Evolutionary conservation across 208 protist genomes (phyloP).

Genomic region (Trypanosomatidae sp.): DNA sequence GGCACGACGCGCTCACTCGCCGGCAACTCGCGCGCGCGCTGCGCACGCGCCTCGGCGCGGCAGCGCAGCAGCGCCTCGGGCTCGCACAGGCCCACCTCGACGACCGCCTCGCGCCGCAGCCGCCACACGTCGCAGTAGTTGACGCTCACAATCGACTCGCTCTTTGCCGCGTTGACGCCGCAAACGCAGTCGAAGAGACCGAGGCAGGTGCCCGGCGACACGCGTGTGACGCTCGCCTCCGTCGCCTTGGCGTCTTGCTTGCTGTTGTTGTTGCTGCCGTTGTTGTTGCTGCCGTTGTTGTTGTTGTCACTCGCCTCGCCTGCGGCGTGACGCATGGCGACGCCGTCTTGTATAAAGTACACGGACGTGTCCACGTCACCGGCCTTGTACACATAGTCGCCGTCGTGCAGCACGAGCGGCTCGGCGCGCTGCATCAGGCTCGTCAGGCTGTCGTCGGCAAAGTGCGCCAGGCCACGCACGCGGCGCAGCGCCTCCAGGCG

Average conservation of each 20-base stretch:
- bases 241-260: too few relatives aligned
- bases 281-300: too few relatives aligned
- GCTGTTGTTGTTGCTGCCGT: too few relatives aligned
- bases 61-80: slow-evolving; percentile 71
- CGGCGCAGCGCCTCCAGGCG: slow-evolving; percentile 57
- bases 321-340: slow-evolving; percentile 28
- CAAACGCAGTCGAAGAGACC: slow-evolving; percentile 83
- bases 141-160: slow-evolving; percentile 48
- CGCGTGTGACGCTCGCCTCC: too few relatives aligned
- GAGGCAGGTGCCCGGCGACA: slow-evolving; percentile 59
- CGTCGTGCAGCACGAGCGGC: slow-evolving; percentile 75
- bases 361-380: slow-evolving; percentile 58
- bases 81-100: slow-evolving; percentile 80
- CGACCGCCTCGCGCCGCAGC: slow-evolving; percentile 44
- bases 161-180: slow-evolving; percentile 71
- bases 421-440: slow-evolving; percentile 50
- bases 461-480: slow-evolving; percentile 66
- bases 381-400: slow-evolving; percentile 43
- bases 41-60: slow-evolving; percentile 40
- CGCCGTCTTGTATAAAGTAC: slow-evolving; percentile 80
- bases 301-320: slow-evolving; percentile 8
- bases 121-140: slow-evolving; percentile 86
- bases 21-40: slow-evolving; percentile 37
- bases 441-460: slow-evolving; percentile 34
- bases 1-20: slow-evolving; percentile 15